Conservation (phyloP, 2,329 filamentous ascomycete species). For the Phialophora expanda region DNA sequence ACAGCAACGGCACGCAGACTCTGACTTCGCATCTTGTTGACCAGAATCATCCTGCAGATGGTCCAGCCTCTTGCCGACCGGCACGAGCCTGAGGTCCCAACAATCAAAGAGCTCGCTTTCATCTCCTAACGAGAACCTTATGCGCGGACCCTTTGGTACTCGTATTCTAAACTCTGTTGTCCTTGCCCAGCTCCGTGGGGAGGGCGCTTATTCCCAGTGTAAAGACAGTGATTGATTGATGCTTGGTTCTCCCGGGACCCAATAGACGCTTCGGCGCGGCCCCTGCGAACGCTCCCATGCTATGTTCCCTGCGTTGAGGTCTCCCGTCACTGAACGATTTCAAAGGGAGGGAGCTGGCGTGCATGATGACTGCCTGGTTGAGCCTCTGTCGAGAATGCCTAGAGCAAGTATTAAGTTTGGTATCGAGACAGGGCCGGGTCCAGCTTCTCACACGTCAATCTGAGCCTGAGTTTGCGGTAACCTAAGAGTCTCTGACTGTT, state of each 20-base stretch:
- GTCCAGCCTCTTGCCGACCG: background rate
- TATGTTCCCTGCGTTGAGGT: background rate
- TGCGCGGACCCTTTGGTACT: slow-evolving; percentile 1
- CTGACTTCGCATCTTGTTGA: background rate
- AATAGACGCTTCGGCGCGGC: background rate
- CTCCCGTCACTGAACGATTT: background rate
- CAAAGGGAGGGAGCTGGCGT: background rate
- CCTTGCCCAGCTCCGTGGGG: background rate
- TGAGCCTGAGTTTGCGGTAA: background rate
- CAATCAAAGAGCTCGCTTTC: background rate
- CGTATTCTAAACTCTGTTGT: background rate
- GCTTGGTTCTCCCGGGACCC: background rate
- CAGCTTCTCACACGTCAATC: background rate
- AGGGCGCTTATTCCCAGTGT: background rate
- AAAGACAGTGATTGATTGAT: background rate
- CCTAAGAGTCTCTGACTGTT: background rate
- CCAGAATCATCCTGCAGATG: background rate
- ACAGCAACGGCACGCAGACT: background rate
- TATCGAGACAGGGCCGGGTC: background rate
- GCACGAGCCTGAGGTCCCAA: slow-evolving; percentile 1
- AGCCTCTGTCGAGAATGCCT: background rate
- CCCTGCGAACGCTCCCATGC: background rate
- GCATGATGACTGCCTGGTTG: background rate
- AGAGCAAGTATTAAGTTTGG: background rate
- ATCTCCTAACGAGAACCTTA: background rate